phyloP scores from a whole-genome alignment of 2,329 filamentous ascomycete species.

The Colletotrichum chlorophyti region DNA sequence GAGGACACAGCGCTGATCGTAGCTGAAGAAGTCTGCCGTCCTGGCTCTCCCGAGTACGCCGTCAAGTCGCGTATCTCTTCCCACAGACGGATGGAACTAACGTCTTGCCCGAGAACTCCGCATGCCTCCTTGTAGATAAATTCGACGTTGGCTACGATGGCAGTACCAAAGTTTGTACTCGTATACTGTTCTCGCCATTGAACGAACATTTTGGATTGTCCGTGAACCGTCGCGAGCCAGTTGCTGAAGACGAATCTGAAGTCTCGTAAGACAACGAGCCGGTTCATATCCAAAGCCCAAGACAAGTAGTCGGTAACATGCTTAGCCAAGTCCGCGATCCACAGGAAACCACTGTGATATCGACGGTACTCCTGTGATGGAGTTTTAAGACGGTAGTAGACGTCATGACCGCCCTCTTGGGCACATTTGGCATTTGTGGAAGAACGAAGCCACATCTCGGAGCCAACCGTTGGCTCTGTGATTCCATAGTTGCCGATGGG shows the following conservation, averaged over 20 bases:
- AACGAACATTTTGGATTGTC: conserved; percentile 46
- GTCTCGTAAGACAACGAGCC: conserved; percentile 55
- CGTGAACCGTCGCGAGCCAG: conserved; percentile 62
- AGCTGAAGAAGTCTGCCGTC: conserved; percentile 30
- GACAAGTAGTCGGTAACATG: conserved; percentile 73
- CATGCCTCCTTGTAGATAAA: conserved; percentile 72
- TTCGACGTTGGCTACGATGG: conserved; percentile 63
- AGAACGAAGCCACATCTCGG: conserved; percentile 71
- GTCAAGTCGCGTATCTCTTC: conserved; percentile 51
- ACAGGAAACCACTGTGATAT: conserved; percentile 70
- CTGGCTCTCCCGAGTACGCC: conserved; percentile 34
- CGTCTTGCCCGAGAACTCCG: conserved; percentile 48
- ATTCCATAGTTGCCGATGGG: conserved; percentile 72
- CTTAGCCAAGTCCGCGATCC: conserved; percentile 75
- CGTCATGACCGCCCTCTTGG: conserved; percentile 22
- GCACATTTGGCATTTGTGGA: conserved; percentile 41
- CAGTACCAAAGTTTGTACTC: conserved; percentile 66
- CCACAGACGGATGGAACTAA: conserved; percentile 57
- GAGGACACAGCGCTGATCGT: not conserved
- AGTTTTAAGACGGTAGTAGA: conserved; percentile 69
- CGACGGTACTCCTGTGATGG: conserved; percentile 67
- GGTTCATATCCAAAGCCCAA: conserved; percentile 36
- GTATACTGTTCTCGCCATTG: conserved; percentile 61
- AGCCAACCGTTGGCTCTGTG: conserved; percentile 52
- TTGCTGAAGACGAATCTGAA: conserved; percentile 64